Evolutionary conservation across 2,329 filamentous ascomycete species (phyloP).

Genomic region (Fusarium dlaminii): DNA sequence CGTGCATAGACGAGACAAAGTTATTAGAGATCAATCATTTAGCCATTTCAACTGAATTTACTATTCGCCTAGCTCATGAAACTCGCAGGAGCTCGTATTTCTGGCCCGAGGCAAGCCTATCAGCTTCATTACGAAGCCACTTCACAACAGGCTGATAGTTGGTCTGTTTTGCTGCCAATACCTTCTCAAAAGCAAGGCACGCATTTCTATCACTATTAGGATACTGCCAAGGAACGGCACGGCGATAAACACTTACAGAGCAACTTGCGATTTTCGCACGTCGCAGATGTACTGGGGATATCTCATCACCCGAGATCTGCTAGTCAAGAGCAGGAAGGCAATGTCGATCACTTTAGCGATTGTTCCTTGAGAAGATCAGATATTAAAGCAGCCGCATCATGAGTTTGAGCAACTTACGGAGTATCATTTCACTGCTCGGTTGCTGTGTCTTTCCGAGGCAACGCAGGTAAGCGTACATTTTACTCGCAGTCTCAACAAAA

Average conservation of each 20-base stretch:
- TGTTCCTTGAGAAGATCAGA: slow-evolving; percentile 58
- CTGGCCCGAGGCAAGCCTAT: slow-evolving; percentile 44
- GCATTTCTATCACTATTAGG: slow-evolving; percentile 63
- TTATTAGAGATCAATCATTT: background rate
- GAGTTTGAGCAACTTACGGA: slow-evolving; percentile 57
- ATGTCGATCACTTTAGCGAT: slow-evolving; percentile 73
- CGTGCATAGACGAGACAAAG: background rate
- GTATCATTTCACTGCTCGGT: slow-evolving; percentile 69
- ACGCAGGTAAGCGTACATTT: slow-evolving; percentile 70
- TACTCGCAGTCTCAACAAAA: slow-evolving; percentile 81
- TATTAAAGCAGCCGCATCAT: background rate
- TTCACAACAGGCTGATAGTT: slow-evolving; percentile 69
- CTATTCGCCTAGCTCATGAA: background rate
- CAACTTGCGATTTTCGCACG: slow-evolving; percentile 67
- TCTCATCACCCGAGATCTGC: slow-evolving; percentile 56
- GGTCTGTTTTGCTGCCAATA: slow-evolving; percentile 77
- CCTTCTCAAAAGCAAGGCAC: slow-evolving; percentile 73
- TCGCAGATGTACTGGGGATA: slow-evolving; percentile 65
- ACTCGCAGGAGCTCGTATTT: background rate
- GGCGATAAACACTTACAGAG: slow-evolving; percentile 62
- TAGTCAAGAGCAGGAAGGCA: slow-evolving; percentile 70
- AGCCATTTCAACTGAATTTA: background rate
- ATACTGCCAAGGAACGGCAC: background rate
- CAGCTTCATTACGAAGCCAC: slow-evolving; percentile 70
- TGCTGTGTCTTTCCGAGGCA: slow-evolving; percentile 67